Evolutionary conservation across 2,329 filamentous ascomycete species (phyloP), one percentile per base, ranked within the genome.

Genomic region (Polytolypa hystricis): DNA sequence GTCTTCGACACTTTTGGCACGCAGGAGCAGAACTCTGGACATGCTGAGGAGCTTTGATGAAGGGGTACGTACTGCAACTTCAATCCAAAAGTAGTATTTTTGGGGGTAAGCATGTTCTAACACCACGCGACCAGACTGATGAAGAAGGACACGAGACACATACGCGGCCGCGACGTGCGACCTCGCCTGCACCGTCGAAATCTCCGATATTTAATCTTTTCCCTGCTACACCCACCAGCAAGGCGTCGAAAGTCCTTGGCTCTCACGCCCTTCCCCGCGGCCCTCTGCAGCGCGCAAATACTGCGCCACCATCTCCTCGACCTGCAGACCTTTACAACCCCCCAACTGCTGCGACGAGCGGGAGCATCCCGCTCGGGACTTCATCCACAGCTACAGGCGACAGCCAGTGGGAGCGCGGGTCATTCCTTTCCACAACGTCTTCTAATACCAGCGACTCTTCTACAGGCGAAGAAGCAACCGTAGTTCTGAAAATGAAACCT

Each of bases 1-100:
- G 20, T 46, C 53, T 21, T 48, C 58, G 4, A 47, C 30, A 7
- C 43, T 57, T 35, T 46, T 61, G 38, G 50, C 54, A 34, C 51
- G 60, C 38, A 52, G 57, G 29, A 61, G 56, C 38, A 59, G 49
- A 37, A 56, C 55, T 4, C 44, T 63, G 26, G 54, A 62, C 21
- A 73, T 67, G 39, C 58, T 82, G 1, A 73, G 69, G 44, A 68
- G 65, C 14, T 67, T 72, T 35, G 66, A 69, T 40, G 58, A 61
- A 34, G 50, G 55, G 49, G 54, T 65, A 56, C 46, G 55, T 53
- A 34, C 2, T 15, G 6, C 11, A 16, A 11, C 10, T 30, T 20
- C 16, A n/a, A n/a, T n/a, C n/a, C n/a, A n/a, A n/a, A n/a, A n/a
- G n/a, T n/a, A n/a, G n/a, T n/a, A n/a, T n/a, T n/a, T n/a, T n/a